Evolutionary conservation across 2,329 filamentous ascomycete species (phyloP).

Genomic region (Xylaria sp.): DNA sequence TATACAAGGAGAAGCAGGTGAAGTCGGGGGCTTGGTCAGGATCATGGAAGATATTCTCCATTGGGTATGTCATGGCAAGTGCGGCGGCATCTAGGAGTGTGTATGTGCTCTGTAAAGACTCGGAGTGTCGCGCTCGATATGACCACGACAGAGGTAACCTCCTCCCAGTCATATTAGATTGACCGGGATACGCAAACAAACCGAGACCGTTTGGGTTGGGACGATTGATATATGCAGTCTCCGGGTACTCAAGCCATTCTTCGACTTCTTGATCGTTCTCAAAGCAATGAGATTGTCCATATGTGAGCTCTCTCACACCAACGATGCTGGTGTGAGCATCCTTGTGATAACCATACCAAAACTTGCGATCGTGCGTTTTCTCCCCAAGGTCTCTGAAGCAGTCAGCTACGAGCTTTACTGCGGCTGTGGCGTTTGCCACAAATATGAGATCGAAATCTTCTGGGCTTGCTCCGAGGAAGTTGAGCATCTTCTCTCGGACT

Average conservation of each 20-base stretch:
- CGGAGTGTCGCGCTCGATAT: slow-evolving; percentile 49
- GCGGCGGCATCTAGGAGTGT: slow-evolving; percentile 72
- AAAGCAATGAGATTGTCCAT: slow-evolving; percentile 67
- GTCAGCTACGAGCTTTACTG: slow-evolving; percentile 77
- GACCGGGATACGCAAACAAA: slow-evolving; percentile 72
- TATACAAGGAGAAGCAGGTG: slow-evolving; percentile 70
- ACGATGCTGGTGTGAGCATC: slow-evolving; percentile 73
- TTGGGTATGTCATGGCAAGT: slow-evolving; percentile 68
- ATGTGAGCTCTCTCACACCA: slow-evolving; percentile 73
- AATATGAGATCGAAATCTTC: slow-evolving; percentile 76
- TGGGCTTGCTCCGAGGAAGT: slow-evolving; percentile 68
- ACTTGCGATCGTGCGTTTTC: slow-evolving; percentile 56
- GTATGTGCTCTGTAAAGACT: slow-evolving; percentile 55
- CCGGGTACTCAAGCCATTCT: slow-evolving; percentile 53
- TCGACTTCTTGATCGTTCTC: slow-evolving; percentile 63
- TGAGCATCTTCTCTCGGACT: slow-evolving; percentile 62
- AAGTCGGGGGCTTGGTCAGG: slow-evolving; percentile 67
- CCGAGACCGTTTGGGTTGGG: slow-evolving; percentile 49
- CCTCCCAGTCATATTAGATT: slow-evolving; percentile 76
- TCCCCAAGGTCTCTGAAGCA: slow-evolving; percentile 64
- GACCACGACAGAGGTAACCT: slow-evolving; percentile 69
- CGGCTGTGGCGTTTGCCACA: slow-evolving; percentile 90
- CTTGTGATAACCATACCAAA: slow-evolving; percentile 70
- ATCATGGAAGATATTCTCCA: slow-evolving; percentile 63
- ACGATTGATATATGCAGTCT: slow-evolving; percentile 41